Base-by-base conservation (phyloP, 805 yeast species). In the Myxozyma vanderwaltii region DNA sequence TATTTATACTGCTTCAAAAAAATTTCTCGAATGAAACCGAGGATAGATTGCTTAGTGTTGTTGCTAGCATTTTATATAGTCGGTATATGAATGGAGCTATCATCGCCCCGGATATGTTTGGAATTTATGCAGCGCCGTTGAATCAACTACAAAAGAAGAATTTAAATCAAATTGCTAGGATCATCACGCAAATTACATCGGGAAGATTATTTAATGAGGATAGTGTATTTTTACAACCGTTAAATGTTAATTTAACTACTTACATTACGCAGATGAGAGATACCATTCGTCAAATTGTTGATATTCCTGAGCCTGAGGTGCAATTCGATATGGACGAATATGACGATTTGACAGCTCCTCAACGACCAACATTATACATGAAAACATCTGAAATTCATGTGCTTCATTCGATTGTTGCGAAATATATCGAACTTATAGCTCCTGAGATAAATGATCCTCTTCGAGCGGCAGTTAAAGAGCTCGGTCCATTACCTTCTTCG, bases 181-280 rank as follows among this genome's bases (percentile, higher is more conserved):
- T 87, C 10, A 67, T 89, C 52, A 75, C 80, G 33, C 96, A 89
- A 71, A 71, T 88, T 38, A 85, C 87, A 23, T 72, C 84, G 3
- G 83, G 89, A 84, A 79, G 80, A 62, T 82, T 88, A 1, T 89
- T 90, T 73, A 81, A 81, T 13, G 64, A 74, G 0, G 79, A 79
- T 29, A 84, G 87, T 64, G 82, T 85, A 49, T 89, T 83, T 70
- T 73, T 89, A 66, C 91, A 88, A 69, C 96, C 96, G 0, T 76
- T 89, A 69, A 88, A 88, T 70, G 91, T 87, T 45, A 88, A 82
- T 68, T 79, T 90, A 44, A 77, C 76, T 52, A 75, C 81, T 13
- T 79, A 83, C 7, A 73, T 76, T 5, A 84, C 77, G 6, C 75
- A 78, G 12, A 77, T 84, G 47, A 73, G 81, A 36, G 68, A 72